Evolutionary conservation across 441 rosid genomes (phyloP).

Genomic region (Adansonia rubrostipa): DNA sequence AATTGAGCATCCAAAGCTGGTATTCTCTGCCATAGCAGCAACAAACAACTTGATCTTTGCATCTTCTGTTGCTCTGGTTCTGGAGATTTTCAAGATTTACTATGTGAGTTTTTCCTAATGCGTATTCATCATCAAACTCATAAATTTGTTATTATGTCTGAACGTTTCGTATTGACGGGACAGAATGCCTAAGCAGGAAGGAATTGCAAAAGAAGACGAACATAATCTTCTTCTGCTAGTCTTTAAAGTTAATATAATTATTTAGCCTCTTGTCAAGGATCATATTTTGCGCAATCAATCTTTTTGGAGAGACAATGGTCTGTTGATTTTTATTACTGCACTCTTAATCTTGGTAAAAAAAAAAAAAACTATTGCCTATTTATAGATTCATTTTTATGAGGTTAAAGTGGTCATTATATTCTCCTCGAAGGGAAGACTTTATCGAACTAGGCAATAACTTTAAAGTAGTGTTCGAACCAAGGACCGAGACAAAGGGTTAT

Average conservation of each 20-base stretch:
- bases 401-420: too few species aligned
- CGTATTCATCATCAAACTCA: not conserved
- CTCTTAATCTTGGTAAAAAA: not conserved
- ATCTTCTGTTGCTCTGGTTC: not conserved
- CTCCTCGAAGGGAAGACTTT: not conserved
- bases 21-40: too few species aligned
- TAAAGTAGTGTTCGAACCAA: not conserved
- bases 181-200: not conserved
- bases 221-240: too few species aligned
- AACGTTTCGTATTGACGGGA: not conserved
- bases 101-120: not conserved
- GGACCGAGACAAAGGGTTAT: not conserved
- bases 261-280: too few species aligned
- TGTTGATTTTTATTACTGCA: not conserved
- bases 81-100: not conserved
- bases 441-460: not conserved
- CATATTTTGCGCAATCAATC: not conserved
- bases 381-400: too few species aligned
- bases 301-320: not conserved
- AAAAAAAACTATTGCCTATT: too few species aligned
- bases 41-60: not conserved
- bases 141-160: not conserved
- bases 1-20: not conserved
- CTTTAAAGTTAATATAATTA: too few species aligned
- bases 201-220: too few species aligned